These are phyloP conservation scores for Ophiostoma triangulosporum DNA, from an alignment of 2,329 filamentous ascomycete species.

Conservation along the genomic window DNA sequence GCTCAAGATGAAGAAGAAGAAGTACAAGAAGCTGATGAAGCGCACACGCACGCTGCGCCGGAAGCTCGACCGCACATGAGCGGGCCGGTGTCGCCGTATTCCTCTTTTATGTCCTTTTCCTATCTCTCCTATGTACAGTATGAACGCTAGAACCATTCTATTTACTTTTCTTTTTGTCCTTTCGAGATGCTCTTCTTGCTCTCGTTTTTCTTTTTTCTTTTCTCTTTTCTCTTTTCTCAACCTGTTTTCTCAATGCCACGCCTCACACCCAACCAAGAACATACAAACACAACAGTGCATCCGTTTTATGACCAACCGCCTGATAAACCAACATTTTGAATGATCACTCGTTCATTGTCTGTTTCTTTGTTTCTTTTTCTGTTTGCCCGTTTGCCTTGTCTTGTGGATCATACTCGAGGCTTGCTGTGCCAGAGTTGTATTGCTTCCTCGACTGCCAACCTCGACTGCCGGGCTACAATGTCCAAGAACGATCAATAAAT, in stretches of 20 bases:
- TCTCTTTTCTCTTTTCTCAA: neutral
- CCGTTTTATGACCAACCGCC: too few species aligned
- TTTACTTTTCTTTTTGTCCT: neutral
- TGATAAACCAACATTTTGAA: too few species aligned
- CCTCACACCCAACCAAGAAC: neutral
- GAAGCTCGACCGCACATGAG: conserved; percentile 40
- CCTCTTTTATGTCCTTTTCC: neutral
- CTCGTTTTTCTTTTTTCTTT: neutral
- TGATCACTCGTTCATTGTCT: too few species aligned
- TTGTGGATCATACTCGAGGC: too few species aligned
- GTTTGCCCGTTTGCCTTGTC: too few species aligned
- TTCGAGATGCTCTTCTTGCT: neutral
- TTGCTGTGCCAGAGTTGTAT: too few species aligned
- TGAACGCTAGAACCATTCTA: neutral
- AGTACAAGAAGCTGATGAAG: conserved; percentile 99
- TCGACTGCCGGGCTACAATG: too few species aligned
- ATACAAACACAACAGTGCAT: neutral
- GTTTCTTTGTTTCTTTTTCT: neutral
- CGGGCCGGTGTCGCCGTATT: neutral
- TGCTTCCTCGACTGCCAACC: too few species aligned
- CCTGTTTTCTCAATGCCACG: neutral
- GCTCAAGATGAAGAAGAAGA: conserved; percentile 99
- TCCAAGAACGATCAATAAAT: too few species aligned
- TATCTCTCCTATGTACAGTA: neutral
- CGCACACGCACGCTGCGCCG: conserved; percentile 76